Conservation (phyloP, 2,329 filamentous ascomycete genomes). For the Penicillium oxalicum region DNA sequence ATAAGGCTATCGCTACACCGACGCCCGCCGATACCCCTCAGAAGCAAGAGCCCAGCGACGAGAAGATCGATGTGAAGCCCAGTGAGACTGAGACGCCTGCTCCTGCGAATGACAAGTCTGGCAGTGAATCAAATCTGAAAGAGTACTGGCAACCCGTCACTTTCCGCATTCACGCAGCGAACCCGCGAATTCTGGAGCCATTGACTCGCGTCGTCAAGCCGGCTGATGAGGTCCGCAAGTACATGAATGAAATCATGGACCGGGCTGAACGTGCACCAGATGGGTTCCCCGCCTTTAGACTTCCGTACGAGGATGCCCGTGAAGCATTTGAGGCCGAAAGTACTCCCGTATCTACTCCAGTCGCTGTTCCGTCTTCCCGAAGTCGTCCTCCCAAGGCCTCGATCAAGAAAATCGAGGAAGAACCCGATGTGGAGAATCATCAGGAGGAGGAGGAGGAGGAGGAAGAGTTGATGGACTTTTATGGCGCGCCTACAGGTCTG, state of each 20-base stretch:
- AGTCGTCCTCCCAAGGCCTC: slow-evolving; percentile 19
- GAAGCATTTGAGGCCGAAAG: slow-evolving; percentile 26
- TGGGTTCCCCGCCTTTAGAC: slow-evolving; percentile 50
- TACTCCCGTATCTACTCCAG: slow-evolving; percentile 17
- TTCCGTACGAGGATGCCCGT: slow-evolving; percentile 43
- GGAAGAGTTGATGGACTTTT: slow-evolving; percentile 36
- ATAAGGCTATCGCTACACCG: slow-evolving; percentile 13
- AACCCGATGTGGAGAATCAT: slow-evolving; percentile 22
- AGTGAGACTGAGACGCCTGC: slow-evolving; percentile 6
- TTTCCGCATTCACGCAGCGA: slow-evolving; percentile 50
- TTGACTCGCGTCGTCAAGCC: slow-evolving; percentile 53
- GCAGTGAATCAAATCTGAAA: slow-evolving; percentile 27
- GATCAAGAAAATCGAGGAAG: slow-evolving; percentile 21
- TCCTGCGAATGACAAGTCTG: slow-evolving; percentile 8
- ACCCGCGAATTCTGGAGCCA: slow-evolving; percentile 49
- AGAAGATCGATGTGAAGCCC: slow-evolving; percentile 8
- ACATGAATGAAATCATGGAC: slow-evolving; percentile 55
- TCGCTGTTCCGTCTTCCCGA: slow-evolving; percentile 11
- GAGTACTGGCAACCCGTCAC: slow-evolving; percentile 51
- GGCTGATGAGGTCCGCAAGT: slow-evolving; percentile 46
- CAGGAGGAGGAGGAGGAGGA: slow-evolving; percentile 18
- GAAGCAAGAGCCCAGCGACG: slow-evolving; percentile 13
- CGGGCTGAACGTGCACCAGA: slow-evolving; percentile 51
- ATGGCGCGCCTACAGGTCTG: slow-evolving; percentile 35
- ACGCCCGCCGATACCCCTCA: slow-evolving; percentile 17